These are phyloP conservation scores for Peronospora belbahrii DNA, from an alignment of 352 stramenopile genomes.

Conservation along the genomic window DNA sequence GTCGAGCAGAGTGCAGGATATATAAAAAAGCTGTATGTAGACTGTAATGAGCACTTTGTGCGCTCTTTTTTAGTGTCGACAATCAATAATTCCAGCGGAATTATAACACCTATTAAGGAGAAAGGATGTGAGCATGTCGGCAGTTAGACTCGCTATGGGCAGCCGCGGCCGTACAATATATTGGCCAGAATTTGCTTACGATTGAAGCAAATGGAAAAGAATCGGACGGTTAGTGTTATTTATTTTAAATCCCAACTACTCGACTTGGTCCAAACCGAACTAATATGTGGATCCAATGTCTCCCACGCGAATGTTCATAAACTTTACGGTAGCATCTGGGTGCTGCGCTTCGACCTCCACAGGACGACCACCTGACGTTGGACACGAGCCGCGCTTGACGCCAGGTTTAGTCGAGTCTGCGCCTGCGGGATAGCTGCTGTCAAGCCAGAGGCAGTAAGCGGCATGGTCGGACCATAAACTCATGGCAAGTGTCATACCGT, in stretches of 20 bases:
- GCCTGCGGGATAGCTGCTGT: slow-evolving; percentile 47
- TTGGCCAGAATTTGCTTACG: no score
- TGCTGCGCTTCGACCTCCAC: slow-evolving; percentile 36
- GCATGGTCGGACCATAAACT: slow-evolving; percentile 66
- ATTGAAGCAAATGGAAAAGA: no score
- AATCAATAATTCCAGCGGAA: no score
- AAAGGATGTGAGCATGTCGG: no score
- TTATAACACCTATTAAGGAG: no score
- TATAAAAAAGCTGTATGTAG: no score
- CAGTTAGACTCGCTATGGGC: no score
- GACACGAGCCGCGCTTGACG: slow-evolving; percentile 29
- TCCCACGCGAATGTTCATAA: slow-evolving; percentile 65
- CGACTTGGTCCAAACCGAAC: background rate
- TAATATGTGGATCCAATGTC: slow-evolving; percentile 51
- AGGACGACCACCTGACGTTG: slow-evolving; percentile 41
- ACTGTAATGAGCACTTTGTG: no score
- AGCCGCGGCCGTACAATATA: no score
- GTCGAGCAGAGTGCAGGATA: no score
- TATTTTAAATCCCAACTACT: background rate
- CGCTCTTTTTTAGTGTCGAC: no score
- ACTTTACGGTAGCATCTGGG: slow-evolving; percentile 6
- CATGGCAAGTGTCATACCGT: slow-evolving; percentile 60
- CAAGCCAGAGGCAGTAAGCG: slow-evolving; percentile 62
- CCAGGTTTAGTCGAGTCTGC: slow-evolving; percentile 35
- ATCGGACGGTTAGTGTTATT: background rate